Conservation (phyloP, 2,329 filamentous ascomycete species). For the Parascedosporium putredinis region DNA sequence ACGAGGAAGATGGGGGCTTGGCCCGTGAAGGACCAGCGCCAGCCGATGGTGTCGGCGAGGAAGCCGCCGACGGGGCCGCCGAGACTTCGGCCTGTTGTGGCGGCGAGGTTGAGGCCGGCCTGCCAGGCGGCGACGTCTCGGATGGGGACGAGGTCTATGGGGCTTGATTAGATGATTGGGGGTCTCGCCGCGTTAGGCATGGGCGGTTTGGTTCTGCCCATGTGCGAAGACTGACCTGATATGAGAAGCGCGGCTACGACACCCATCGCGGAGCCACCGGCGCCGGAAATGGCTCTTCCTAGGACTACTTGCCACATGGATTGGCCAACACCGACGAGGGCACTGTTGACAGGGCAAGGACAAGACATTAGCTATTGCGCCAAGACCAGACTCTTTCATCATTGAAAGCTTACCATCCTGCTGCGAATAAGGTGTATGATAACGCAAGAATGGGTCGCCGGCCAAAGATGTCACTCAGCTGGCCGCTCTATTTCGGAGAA, state of each 20-base stretch:
- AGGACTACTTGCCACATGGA: constrained; percentile 38
- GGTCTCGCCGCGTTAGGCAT: neutral
- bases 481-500: constrained; percentile 16
- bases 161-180: no score
- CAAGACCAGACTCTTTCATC: neutral
- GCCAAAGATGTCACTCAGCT: constrained; percentile 20
- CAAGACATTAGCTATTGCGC: neutral
- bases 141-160: constrained; percentile 38
- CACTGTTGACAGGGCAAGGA: constrained; percentile 6
- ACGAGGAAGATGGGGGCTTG: constrained; percentile 49
- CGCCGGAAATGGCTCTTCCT: constrained; percentile 40
- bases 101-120: constrained; percentile 40
- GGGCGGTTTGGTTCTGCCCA: neutral
- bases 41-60: constrained; percentile 54
- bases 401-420: constrained; percentile 16
- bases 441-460: constrained; percentile 17
- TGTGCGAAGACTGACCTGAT: no score
- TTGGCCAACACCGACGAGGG: constrained; percentile 26
- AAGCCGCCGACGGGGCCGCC: constrained; percentile 48
- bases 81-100: constrained; percentile 38
- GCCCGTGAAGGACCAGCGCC: constrained; percentile 56
- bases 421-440: constrained; percentile 19
- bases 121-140: constrained; percentile 43
- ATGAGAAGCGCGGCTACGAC: constrained; percentile 41
- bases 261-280: constrained; percentile 40